These are phyloP conservation scores for Termitomyces sp. DNA, from an alignment of 1,284 basidiomycete genomes.

Conservation along the genomic window DNA sequence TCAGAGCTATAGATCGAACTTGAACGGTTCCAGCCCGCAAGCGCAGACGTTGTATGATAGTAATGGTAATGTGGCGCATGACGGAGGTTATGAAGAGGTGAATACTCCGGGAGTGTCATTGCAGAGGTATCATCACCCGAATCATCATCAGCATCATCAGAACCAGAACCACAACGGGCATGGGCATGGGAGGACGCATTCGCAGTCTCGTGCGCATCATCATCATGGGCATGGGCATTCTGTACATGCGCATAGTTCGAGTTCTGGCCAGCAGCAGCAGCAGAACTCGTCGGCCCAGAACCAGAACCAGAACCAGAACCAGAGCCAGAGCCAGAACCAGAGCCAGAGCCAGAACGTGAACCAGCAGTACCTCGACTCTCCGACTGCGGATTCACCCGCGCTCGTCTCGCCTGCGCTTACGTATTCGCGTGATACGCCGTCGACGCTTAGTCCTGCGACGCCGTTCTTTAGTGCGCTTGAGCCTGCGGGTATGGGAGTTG, in stretches of 20 bases:
- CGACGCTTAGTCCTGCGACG: slow-evolving; percentile 57
- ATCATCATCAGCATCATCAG: slow-evolving; percentile 10
- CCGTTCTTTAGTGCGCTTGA: slow-evolving; percentile 50
- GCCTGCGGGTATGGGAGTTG: not conserved
- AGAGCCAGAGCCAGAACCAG: not conserved
- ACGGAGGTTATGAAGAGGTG: not conserved
- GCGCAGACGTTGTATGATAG: slow-evolving; percentile 8
- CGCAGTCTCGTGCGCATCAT: not conserved
- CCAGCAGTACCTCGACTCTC: slow-evolving; percentile 6
- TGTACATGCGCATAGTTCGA: not conserved
- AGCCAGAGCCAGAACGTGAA: not conserved
- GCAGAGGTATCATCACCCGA: slow-evolving; percentile 13
- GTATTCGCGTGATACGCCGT: slow-evolving; percentile 48
- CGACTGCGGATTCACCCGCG: slow-evolving; percentile 26
- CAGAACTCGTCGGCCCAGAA: not conserved
- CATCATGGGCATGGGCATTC: not conserved
- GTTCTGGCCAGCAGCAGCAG: not conserved
- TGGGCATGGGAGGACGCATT: slow-evolving; percentile 3
- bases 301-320: not conserved
- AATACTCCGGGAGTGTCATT: not conserved
- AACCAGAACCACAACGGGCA: not conserved
- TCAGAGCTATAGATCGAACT: slow-evolving; percentile 13
- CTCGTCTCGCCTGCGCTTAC: slow-evolving; percentile 56
- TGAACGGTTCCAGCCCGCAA: slow-evolving; percentile 5
- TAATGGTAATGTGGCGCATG: not conserved